Evolutionary conservation across 805 yeast species (phyloP), one percentile per base, ranked within the genome.

Genomic region (Metschnikowia similis): DNA sequence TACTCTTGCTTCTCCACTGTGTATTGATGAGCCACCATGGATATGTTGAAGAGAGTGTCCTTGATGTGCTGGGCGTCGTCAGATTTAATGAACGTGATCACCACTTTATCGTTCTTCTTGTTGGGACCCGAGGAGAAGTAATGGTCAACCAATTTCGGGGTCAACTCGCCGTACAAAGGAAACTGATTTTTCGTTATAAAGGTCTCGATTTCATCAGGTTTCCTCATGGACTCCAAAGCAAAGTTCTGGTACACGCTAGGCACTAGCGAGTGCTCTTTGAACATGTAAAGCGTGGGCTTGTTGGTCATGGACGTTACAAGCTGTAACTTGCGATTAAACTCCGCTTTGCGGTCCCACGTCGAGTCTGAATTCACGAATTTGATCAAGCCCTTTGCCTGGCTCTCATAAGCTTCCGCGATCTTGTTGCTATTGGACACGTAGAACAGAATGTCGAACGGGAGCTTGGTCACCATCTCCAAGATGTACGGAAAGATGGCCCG

Each of bases 201-300:
- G 13, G 75, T 61, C 54, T 73, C 61, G 8, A 87, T 70, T 36
- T 68, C 64, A 21, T 69, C 70, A 14, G 65, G 65, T 54, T 80
- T 75, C 54, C 94, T 74, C 49, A 79, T 75, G 56, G 85, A 88
- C 44, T 80, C 81, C 6, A 89, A 79, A 0, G 84, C 82, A 65
- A 80, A 82, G 49, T 80, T 82, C 56, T 80, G 86, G 55, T 65
- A 84, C 5, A 83, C 75, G 4, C 70, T 67, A 0, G 87, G 76
- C 31, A 77, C 59, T 48, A 80, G 61, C 11, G 81, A 69, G 47
- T 79, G 77, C 48, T 85, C 85, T 56, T 80, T 84, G 63, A 84
- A 78, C 21, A 84, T 69, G 30, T 82, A 66, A 16, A 87, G 57
- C 13, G 87, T 81, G 2, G 95, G 95, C 34, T 71, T 71, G 7